phyloP scores from a whole-genome alignment of 139 green algal species.

The Chlorella vulgaris region DNA sequence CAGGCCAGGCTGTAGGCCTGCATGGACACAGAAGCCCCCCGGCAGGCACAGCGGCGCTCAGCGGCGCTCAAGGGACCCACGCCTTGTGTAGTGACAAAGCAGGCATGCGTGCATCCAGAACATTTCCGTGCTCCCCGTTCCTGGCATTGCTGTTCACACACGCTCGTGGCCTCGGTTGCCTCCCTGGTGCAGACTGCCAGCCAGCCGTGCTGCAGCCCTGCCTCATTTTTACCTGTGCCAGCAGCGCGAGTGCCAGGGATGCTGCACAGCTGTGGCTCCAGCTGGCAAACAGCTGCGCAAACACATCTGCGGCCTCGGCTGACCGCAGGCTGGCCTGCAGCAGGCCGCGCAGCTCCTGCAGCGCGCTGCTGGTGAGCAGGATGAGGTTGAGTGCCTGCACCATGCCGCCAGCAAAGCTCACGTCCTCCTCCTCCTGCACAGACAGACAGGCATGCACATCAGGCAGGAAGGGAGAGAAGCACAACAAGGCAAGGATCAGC shows the following conservation, averaged over 20 bases:
- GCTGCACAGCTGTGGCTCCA: slow-evolving; percentile 85
- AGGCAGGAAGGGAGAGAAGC: neutral
- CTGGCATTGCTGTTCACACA: no score
- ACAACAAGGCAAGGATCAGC: no score
- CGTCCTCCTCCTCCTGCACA: slow-evolving; percentile 68
- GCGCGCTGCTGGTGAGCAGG: slow-evolving; percentile 77
- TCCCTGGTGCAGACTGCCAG: neutral
- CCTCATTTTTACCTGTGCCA: slow-evolving; percentile 55
- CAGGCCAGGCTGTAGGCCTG: slow-evolving; percentile 68
- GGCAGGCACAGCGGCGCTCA: neutral
- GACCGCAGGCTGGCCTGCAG: slow-evolving; percentile 20
- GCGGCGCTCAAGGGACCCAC: no score
- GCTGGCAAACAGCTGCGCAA: slow-evolving; percentile 78
- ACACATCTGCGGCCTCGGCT: slow-evolving; percentile 60
- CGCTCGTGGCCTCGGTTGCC: no score
- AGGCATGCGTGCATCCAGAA: no score
- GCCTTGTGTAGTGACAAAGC: no score
- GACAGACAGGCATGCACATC: neutral
- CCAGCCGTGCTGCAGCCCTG: neutral
- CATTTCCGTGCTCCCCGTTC: no score
- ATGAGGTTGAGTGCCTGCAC: slow-evolving; percentile 93
- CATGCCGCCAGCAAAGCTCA: slow-evolving; percentile 81
- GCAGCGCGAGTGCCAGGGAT: slow-evolving; percentile 84
- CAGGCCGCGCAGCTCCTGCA: slow-evolving; percentile 36
- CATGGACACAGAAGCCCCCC: neutral